Evolutionary conservation across 1,284 basidiomycete species (phyloP).

Genomic region (Bondarzewia mesenterica): DNA sequence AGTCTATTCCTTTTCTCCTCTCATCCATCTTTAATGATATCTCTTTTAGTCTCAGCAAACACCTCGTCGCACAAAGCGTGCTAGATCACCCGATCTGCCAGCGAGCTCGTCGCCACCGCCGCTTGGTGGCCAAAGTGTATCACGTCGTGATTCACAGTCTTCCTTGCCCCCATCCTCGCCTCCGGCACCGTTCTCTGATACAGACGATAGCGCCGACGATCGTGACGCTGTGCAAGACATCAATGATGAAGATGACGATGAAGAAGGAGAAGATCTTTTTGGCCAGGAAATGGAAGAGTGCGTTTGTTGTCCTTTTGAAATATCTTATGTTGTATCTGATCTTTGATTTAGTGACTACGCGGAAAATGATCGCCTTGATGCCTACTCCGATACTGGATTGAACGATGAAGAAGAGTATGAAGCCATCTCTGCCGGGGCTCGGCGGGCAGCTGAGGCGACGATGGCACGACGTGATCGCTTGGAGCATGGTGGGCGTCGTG

Average conservation of each 20-base stretch:
- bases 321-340: constrained; percentile 7
- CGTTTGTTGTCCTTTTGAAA: constrained; percentile 24
- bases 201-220: constrained; percentile 75
- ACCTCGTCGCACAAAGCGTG: constrained; percentile 48
- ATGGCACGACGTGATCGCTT: constrained; percentile 87
- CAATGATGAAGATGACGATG: constrained; percentile 55
- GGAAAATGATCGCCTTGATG: constrained; percentile 75
- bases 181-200: constrained; percentile 78
- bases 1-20: background rate
- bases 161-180: constrained; percentile 81
- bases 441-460: constrained; percentile 79
- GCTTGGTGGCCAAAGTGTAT: constrained; percentile 32
- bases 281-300: constrained; percentile 74
- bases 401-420: constrained; percentile 79
- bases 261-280: constrained; percentile 92
- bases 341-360: constrained; percentile 72
- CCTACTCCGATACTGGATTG: constrained; percentile 82
- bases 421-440: constrained; percentile 64
- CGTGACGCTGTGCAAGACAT: constrained; percentile 67
- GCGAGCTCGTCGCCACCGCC: constrained; percentile 50
- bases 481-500: constrained; percentile 56
- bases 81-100: constrained; percentile 50
- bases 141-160: constrained; percentile 52
- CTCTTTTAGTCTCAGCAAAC: constrained; percentile 26
- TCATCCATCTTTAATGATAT: background rate